Base-by-base conservation (phyloP, 352 stramenopile genomes). In the Phytopythium chamaehyphon region DNA sequence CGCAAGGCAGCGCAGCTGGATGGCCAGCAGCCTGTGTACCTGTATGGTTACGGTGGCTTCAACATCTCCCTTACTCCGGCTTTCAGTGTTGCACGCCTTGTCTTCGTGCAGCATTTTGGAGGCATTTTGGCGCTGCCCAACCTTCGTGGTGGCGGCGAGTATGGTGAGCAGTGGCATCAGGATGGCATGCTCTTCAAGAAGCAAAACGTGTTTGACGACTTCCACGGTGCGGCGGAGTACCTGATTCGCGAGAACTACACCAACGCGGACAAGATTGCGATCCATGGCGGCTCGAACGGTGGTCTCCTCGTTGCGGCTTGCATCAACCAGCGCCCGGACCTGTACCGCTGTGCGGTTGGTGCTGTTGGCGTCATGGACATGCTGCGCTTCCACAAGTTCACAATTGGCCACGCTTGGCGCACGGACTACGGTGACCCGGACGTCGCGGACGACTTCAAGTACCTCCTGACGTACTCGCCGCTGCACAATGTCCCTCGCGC, bases 21-120 rank as follows among this genome's bases (percentile, higher is more conserved):
- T 60, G 88, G 89, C 14, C 66, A 90, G 19, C 83, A 88, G 51
- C 95, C 93, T 5, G 96, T 92, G 45, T 88, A 98, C 42, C 46
- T 98, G 14, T 97, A 98, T 64, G 94, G 86, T 50, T 98, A 98
- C 61, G 94, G 94, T 22, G 95, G 95, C 24, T 98, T 98, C 69
- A 97, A 98, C 66, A 96, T 98, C 51, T 94, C 80, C 40, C 71
- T 98, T 9, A 91, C 78, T 22, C 95, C 95, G 9, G 66, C 73
- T 6, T 98, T 98, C 63, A 86, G 83, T 47, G 76, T 94, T 2
- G 83, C 87, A 10, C 76, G 81, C 12, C 80, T 96, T 0, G 69
- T 97, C 45, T 89, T 91, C 37, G 93, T 96, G 76, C 76, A 98
- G 47, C 79, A 98, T 71, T 88, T 90, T 51, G 90, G 92, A 47